Evolutionary conservation across 257 asterid genomes (phyloP).

Genomic region (Ehretia macrophylla): DNA sequence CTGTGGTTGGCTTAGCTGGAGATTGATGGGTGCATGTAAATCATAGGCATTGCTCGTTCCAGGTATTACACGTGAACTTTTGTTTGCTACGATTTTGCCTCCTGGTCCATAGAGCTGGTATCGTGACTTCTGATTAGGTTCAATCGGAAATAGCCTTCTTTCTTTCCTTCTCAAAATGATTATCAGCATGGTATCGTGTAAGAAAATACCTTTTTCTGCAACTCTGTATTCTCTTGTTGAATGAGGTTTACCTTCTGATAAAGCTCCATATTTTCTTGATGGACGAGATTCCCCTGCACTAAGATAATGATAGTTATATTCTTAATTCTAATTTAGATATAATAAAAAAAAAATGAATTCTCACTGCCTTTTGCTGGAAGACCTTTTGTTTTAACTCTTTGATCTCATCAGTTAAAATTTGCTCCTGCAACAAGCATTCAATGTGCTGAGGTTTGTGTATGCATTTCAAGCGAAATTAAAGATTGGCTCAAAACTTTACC

Average conservation of each 20-base stretch:
- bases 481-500: slow-evolving; percentile 23
- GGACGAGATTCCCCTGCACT: slow-evolving; percentile 50
- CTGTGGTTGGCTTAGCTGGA: slow-evolving; percentile 31
- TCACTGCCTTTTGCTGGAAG: slow-evolving; percentile 1
- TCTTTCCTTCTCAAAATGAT: background rate
- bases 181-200: background rate
- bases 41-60: slow-evolving; percentile 14
- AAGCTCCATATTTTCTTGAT: slow-evolving; percentile 53
- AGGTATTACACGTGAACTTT: slow-evolving; percentile 13
- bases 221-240: slow-evolving; percentile 39
- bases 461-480: background rate
- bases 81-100: slow-evolving; percentile 23
- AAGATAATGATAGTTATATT: slow-evolving; percentile 14
- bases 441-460: background rate
- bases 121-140: slow-evolving; percentile 3
- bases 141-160: background rate
- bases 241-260: slow-evolving; percentile 42
- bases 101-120: slow-evolving; percentile 39
- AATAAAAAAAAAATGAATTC: background rate
- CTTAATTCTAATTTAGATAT: background rate
- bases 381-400: slow-evolving; percentile 59
- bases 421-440: slow-evolving; percentile 37
- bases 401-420: slow-evolving; percentile 45
- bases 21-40: slow-evolving; percentile 20
- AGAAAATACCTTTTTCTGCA: slow-evolving; percentile 51